Base-by-base conservation (phyloP, 2,329 filamentous ascomycete species). In the Herpotrichia juniperi region DNA sequence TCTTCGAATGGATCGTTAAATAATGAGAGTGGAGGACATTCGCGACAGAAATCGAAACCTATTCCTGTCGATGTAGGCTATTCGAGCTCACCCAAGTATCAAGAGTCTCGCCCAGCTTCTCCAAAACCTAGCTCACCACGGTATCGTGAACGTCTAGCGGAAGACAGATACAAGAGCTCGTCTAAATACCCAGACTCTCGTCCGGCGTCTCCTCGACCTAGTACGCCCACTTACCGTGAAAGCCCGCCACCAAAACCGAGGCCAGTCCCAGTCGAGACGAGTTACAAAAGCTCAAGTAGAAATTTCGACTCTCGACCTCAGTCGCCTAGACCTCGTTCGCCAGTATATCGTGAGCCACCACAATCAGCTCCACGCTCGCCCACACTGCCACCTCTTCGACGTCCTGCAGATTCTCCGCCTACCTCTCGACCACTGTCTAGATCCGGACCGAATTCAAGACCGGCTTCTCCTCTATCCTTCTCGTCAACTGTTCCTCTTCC, bases 1-100 rank as follows among this genome's bases (percentile, higher is more conserved):
- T 72, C 69, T 8, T 72, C 69, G 1, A 63, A 58, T 9, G 70
- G 69, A 2, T 69, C 68, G 7, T 35, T 72, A 30, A 48, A 49
- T 26, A 59, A 64, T 40, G 59, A 56, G 16, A 55, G 53, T 16
- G 37, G 19, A 40, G 25, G 19, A 19, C 19, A 25, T 40, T 30
- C 47, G 16, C 46, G 44, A 19, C 51, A 46, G 25, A 46, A 35
- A 17, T 30, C 24, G 19, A 32, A 35, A 22, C 44, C 42, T 9
- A 46, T 11, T 26, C 31, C 39, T 11, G 26, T 43, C 17, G 32
- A 49, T 5, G 25, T 30, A 24, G 25, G 25, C 43, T 35, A 46
- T 39, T 58, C 49, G 21, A 59, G 50, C 42, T 46, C 53, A 2
- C 54, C 44, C 19, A 50, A 39, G 42, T 50, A 58, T 28, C 32